phyloP scores from a whole-genome alignment of 345 rosid species.

The Iberis pinnata region DNA sequence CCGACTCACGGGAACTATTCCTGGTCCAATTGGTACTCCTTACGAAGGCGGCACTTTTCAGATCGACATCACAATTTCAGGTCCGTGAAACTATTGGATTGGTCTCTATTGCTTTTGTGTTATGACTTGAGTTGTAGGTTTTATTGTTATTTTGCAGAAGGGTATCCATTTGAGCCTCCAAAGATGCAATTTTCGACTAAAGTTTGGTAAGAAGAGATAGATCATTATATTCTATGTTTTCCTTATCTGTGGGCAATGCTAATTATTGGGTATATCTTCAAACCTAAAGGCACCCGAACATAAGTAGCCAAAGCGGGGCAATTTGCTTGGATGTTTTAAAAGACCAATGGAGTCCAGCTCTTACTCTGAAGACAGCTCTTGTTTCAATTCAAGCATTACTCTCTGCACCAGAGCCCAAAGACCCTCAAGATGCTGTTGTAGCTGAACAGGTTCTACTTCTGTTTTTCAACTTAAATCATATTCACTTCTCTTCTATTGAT shows the following conservation, averaged over 20 bases:
- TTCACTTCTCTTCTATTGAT: background rate
- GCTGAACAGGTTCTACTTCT: constrained; percentile 71
- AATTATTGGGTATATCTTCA: background rate
- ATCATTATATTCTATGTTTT: background rate
- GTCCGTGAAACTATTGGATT: too few relatives aligned
- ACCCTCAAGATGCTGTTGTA: constrained; percentile 99
- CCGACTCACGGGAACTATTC: constrained; percentile 70
- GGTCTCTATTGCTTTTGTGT: background rate
- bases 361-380: constrained; percentile 94
- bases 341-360: constrained; percentile 99
- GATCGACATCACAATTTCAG: constrained; percentile 76
- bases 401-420: constrained; percentile 91
- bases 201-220: constrained; percentile 70
- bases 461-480: background rate
- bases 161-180: constrained; percentile 99
- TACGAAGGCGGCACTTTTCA: constrained; percentile 92
- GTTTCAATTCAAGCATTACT: constrained; percentile 92
- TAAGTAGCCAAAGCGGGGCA: constrained; percentile 98
- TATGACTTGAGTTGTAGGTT: too few relatives aligned
- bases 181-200: constrained; percentile 93
- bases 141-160: constrained; percentile 53
- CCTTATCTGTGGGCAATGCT: too few relatives aligned
- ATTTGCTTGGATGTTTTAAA: constrained; percentile 95
- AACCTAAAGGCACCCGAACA: constrained; percentile 82
- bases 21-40: constrained; percentile 86